phyloP scores from a whole-genome alignment of 441 rosid species.

The Pelargonium australe region DNA sequence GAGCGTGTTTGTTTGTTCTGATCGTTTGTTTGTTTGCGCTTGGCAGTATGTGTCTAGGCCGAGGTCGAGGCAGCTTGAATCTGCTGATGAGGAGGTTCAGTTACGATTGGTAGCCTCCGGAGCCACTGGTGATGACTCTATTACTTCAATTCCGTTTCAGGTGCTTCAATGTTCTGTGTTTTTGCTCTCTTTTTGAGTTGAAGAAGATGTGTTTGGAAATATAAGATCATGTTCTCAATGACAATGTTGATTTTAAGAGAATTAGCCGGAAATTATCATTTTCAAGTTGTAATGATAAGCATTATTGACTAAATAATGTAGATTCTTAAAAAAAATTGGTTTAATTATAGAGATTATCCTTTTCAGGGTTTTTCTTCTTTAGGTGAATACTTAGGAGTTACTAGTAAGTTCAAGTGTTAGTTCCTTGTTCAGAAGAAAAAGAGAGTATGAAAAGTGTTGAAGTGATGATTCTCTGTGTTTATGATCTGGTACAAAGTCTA shows the following conservation, averaged over 20 bases:
- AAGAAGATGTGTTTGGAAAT: not conserved
- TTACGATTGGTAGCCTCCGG: constrained; percentile 31
- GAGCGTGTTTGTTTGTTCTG: not conserved
- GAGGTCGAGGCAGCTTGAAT: constrained; percentile 26
- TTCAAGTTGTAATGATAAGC: not conserved
- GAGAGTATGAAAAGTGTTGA: too few species aligned
- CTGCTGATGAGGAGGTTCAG: constrained; percentile 24
- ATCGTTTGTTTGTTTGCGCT: not conserved
- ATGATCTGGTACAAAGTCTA: too few species aligned
- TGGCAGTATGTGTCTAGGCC: constrained; percentile 21
- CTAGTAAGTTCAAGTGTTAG: too few species aligned
- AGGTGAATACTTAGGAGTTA: too few species aligned
- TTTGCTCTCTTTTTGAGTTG: not conserved
- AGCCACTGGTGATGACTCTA: constrained; percentile 45
- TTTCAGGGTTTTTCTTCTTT: too few species aligned
- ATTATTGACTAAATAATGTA: not conserved
- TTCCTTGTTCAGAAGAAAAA: too few species aligned
- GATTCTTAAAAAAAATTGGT: too few species aligned
- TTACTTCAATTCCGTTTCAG: constrained; percentile 53
- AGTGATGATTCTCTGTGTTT: too few species aligned
- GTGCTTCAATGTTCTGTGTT: constrained; percentile 21
- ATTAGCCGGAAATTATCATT: not conserved
- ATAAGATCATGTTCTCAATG: not conserved
- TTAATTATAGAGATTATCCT: too few species aligned
- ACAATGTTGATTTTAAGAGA: not conserved